Evolutionary conservation across 2,329 filamentous ascomycete genomes (phyloP).

Genomic region (Colletotrichum brevisporum): DNA sequence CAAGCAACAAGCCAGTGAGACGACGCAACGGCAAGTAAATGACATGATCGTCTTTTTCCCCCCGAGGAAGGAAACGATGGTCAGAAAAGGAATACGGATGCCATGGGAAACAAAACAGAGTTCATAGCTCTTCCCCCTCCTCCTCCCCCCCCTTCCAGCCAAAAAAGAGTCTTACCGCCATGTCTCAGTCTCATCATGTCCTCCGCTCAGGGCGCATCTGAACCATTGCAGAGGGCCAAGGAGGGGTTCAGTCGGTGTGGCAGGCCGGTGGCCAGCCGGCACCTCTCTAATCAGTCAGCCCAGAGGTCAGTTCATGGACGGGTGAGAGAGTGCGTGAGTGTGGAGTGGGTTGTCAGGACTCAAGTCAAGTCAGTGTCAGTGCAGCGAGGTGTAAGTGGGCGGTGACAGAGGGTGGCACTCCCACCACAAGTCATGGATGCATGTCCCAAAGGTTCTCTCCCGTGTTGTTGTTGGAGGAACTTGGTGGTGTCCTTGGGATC

Average conservation of each 20-base stretch:
- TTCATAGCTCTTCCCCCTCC: conserved; percentile 29
- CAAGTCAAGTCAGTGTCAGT: not conserved
- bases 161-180: conserved; percentile 34
- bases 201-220: conserved; percentile 37
- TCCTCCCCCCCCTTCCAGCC: conserved; percentile 1
- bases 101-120: conserved; percentile 29
- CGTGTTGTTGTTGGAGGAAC: not conserved
- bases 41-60: conserved; percentile 12
- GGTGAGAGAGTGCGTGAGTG: not conserved
- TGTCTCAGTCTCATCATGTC: conserved; percentile 39
- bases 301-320: conserved; percentile 22
- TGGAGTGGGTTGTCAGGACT: conserved; percentile 30
- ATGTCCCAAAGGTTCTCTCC: conserved; percentile 22
- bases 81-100: not conserved
- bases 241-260: conserved; percentile 26
- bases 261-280: conserved; percentile 26
- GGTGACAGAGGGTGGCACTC: conserved; percentile 1
- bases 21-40: conserved; percentile 23
- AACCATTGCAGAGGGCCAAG: conserved; percentile 27
- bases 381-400: conserved; percentile 1
- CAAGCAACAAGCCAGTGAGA: conserved; percentile 5
- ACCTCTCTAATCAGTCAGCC: conserved; percentile 20
- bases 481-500: conserved; percentile 29
- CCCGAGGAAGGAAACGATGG: too few species aligned
- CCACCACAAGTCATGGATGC: conserved; percentile 24